Evolutionary conservation across 225 moss, liverwort and hornwort genomes (phyloP).

Genomic region (Polytrichum commune): DNA sequence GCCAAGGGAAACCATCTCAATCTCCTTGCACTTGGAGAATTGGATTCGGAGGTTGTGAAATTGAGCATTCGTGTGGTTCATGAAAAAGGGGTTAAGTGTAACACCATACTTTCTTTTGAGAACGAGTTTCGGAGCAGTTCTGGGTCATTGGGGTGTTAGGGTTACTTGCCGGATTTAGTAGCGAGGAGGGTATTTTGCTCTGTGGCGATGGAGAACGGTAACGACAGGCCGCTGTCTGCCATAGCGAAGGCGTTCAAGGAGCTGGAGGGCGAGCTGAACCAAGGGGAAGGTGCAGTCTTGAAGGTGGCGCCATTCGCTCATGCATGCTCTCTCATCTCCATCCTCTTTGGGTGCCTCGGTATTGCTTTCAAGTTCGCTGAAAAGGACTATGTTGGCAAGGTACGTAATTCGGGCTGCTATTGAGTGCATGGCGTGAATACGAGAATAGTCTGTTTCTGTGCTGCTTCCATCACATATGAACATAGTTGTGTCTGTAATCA

Average conservation of each 20-base stretch:
- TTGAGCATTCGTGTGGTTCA: no score
- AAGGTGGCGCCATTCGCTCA: conserved; percentile 51
- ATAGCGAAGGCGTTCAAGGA: conserved; percentile 71
- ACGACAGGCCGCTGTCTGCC: conserved; percentile 52
- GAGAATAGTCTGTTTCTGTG: not conserved
- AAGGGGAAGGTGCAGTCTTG: conserved; percentile 22
- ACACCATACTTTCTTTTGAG: no score
- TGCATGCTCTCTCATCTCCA: conserved; percentile 73
- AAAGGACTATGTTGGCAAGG: conserved; percentile 90
- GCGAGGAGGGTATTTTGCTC: not conserved
- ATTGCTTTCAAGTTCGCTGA: conserved; percentile 94
- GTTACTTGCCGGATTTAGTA: no score
- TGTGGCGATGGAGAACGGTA: conserved; percentile 10
- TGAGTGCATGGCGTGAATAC: no score
- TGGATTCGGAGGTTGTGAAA: no score
- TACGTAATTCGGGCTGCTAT: conserved; percentile 10
- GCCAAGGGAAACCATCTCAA: no score
- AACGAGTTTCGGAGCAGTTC: no score
- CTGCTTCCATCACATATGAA: not conserved
- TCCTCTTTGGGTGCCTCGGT: conserved; percentile 77
- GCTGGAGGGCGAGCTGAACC: conserved; percentile 51
- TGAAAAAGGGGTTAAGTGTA: no score
- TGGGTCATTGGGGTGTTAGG: no score
- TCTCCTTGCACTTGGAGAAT: no score
- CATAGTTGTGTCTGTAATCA: no score